These are phyloP conservation scores for Letharia lupina DNA, from an alignment of 495 filamentous ascomycete species.

Conservation along the genomic window DNA sequence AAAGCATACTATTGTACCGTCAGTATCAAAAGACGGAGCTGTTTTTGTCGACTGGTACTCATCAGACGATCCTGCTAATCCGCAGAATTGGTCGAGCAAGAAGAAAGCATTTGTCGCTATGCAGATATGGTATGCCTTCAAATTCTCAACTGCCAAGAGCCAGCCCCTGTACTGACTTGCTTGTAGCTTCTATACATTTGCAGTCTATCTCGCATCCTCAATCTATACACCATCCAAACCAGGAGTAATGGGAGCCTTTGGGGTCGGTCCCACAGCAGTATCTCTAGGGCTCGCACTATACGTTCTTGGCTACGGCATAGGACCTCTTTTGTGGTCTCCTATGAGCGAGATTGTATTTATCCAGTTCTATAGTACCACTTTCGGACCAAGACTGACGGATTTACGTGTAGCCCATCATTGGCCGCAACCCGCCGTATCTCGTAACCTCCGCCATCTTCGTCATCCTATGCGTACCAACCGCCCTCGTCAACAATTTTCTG, in stretches of 20 bases:
- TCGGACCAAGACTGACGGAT: not conserved
- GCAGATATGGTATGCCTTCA: not conserved
- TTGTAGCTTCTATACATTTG: not conserved
- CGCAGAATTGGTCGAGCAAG: not conserved
- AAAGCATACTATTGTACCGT: not conserved
- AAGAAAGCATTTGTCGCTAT: not conserved
- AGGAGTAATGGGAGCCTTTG: not conserved
- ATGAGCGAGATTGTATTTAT: not conserved
- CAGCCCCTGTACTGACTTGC: not conserved
- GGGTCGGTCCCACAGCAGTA: not conserved
- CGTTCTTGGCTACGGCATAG: not conserved
- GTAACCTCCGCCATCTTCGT: not conserved
- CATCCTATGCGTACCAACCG: not conserved
- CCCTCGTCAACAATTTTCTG: no score
- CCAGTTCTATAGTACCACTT: not conserved
- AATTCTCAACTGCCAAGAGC: not conserved
- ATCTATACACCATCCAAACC: not conserved
- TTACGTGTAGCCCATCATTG: not conserved
- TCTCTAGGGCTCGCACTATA: not conserved
- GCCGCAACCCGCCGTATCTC: not conserved
- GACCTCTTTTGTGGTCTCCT: slow-evolving; percentile 1
- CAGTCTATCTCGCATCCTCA: not conserved
- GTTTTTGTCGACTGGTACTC: not conserved
- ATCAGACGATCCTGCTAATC: not conserved
- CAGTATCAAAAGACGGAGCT: not conserved